These are phyloP conservation scores for Pythium dissimile DNA, from an alignment of 352 stramenopile genomes.

Conservation along the genomic window DNA sequence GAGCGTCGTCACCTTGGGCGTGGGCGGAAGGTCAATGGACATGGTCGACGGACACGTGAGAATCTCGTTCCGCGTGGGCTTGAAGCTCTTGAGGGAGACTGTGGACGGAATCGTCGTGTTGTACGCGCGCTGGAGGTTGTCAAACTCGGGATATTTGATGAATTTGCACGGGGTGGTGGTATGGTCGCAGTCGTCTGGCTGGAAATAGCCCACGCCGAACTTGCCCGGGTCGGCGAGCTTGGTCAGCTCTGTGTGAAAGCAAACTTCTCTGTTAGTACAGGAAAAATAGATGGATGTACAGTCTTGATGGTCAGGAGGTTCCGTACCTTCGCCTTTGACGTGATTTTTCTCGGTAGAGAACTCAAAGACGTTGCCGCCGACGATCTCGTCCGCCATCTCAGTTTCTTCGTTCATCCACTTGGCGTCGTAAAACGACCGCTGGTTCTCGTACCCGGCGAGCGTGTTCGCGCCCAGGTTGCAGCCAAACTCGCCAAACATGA, in stretches of 20 bases:
- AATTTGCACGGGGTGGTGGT: constrained; percentile 31
- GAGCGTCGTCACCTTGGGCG: constrained; percentile 21
- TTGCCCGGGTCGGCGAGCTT: constrained; percentile 15
- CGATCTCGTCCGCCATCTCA: constrained; percentile 4
- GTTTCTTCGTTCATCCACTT: constrained; percentile 42
- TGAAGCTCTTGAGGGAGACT: constrained; percentile 29
- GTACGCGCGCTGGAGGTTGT: constrained; percentile 46
- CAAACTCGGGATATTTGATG: constrained; percentile 44
- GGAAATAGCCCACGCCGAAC: constrained; percentile 47
- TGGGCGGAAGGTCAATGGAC: constrained; percentile 12
- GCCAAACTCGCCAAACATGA: constrained; percentile 57
- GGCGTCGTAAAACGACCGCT: constrained; percentile 43
- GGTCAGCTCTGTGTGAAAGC: neutral
- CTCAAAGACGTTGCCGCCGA: constrained; percentile 33
- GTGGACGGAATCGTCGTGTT: constrained; percentile 34
- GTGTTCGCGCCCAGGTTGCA: constrained; percentile 47
- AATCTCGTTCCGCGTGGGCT: constrained; percentile 19
- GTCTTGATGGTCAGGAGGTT: neutral
- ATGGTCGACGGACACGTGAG: constrained; percentile 28
- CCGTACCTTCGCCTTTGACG: neutral
- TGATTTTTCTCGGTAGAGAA: constrained; percentile 32
- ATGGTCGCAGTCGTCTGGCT: constrained; percentile 39
- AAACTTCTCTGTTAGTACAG: no score
- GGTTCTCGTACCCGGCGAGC: constrained; percentile 41
- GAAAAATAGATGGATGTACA: neutral